Evolutionary conservation across 495 filamentous ascomycete genomes (phyloP), one percentile per base, ranked within the genome.

Genomic region (Aspergillus egyptiacus): DNA sequence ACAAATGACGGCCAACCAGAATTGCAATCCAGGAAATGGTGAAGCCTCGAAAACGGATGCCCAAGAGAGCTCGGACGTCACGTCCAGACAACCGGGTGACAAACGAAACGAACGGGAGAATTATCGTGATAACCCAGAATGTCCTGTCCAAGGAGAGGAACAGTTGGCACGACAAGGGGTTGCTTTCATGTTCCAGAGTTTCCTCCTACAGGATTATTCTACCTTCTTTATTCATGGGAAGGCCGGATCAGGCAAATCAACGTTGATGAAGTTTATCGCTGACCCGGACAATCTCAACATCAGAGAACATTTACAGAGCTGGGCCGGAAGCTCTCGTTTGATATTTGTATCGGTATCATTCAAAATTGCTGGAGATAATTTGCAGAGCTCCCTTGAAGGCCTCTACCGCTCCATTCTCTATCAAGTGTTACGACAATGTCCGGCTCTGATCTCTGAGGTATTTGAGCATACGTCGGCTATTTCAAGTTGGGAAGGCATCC

Each of bases 221-320:
- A 15, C 14, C 2, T 34, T 34, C 14, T 34, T 15, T 73, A 65
- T 75, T 24, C 66, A 68, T 39, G 73, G 73, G 15, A 77, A 74
- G 49, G 70, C 73, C 4, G 71, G 71, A 13, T 62, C 66, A 11
- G 73, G 73, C 0, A 76, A 77, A 57, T 74, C 70, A 1, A 76
- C 72, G 13, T 35, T 47, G 31, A 34, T 48, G 32, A 48, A 48
- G 15, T 48, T 27, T 48, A 18, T 28, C 8, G 22, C 8, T 5
- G 14, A 34, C n/a, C 14, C 13, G 2, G 2, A 2, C 4, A 34
- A 15, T 17, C n/a, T 15, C 13, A 17, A 15, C 14, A 11, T 31
- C 5, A 31, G 9, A 13, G 6, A 31, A 31, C 9, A 10, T 14
- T 20, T 20, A 9, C 17, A 19, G 17, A 20, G 35, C 6, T 31